Conservation (phyloP, 805 yeast genomes). For the Brettanomyces sp. region DNA sequence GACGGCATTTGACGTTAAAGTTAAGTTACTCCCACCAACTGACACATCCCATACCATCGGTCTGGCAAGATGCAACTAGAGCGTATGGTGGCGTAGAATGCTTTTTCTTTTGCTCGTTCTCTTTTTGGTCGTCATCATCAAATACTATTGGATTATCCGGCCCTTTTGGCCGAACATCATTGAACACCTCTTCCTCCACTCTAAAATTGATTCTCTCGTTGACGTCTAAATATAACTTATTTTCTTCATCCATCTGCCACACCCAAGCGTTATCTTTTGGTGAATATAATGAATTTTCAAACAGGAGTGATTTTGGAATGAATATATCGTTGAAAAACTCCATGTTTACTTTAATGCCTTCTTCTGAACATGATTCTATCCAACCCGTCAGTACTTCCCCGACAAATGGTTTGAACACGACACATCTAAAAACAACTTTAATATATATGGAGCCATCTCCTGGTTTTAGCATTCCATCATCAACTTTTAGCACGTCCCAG, state of each 20-base stretch:
- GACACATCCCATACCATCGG: slow-evolving; percentile 93
- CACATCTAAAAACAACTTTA: slow-evolving; percentile 61
- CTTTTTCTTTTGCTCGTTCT: slow-evolving; percentile 25
- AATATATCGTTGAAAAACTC: slow-evolving; percentile 90
- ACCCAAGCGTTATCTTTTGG: slow-evolving; percentile 89
- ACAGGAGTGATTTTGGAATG: slow-evolving; percentile 73
- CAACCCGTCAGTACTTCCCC: slow-evolving; percentile 92
- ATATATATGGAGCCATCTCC: slow-evolving; percentile 90
- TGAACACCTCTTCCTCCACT: slow-evolving; percentile 81
- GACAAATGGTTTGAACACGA: slow-evolving; percentile 87
- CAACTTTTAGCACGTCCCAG: slow-evolving; percentile 74
- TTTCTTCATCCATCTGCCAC: slow-evolving; percentile 70
- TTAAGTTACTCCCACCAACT: slow-evolving; percentile 88
- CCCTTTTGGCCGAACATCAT: slow-evolving; percentile 71
- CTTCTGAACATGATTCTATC: slow-evolving; percentile 80
- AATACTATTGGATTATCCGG: slow-evolving; percentile 29
- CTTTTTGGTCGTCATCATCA: slow-evolving; percentile 16
- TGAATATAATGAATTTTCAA: slow-evolving; percentile 40
- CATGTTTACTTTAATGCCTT: slow-evolving; percentile 77
- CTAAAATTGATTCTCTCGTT: slow-evolving; percentile 89
- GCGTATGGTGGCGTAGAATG: slow-evolving; percentile 70
- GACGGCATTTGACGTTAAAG: not conserved
- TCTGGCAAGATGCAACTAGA: slow-evolving; percentile 80
- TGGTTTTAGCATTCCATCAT: slow-evolving; percentile 83
- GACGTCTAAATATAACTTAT: slow-evolving; percentile 73